A percentile compares a stretch with the other conserved stretches of the same genome.
Conservation (phyloP, 805 yeast species). For the Lachancea mirantina region DNA sequence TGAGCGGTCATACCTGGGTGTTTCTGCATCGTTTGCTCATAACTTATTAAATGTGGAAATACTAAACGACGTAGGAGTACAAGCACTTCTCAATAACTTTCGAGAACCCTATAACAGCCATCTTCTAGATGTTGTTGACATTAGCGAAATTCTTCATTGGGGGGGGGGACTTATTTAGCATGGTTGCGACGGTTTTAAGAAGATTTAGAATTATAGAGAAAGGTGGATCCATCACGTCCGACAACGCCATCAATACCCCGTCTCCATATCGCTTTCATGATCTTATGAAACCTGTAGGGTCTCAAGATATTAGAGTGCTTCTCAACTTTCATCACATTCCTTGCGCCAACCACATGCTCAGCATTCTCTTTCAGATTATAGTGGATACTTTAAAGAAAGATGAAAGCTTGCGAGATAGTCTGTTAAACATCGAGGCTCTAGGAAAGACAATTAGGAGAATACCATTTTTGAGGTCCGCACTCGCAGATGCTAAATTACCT, state of each 20-base stretch:
- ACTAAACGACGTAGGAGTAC: background rate
- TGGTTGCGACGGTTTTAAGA: conserved; percentile 1
- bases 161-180: conserved; percentile 2
- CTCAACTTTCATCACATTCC: conserved; percentile 1
- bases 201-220: conserved; percentile 3
- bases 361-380: conserved; percentile 1
- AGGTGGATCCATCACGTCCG: conserved; percentile 4
- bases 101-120: conserved; percentile 5
- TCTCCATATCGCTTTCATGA: background rate
- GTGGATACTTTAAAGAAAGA: conserved; percentile 1
- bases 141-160: too few relatives aligned
- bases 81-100: conserved; percentile 2
- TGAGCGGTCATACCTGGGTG: conserved; percentile 4
- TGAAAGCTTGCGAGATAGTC: conserved; percentile 1
- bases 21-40: conserved; percentile 4
- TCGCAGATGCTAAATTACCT: conserved; percentile 3
- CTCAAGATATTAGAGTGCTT: background rate
- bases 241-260: conserved; percentile 3
- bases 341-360: conserved; percentile 6
- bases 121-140: conserved; percentile 9
- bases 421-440: conserved; percentile 1
- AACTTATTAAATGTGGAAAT: background rate
- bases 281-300: conserved; percentile 1
- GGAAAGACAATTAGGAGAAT: conserved; percentile 1
- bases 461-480: conserved; percentile 1